phyloP scores from a whole-genome alignment of 768 basidiomycete genomes.

The Trichaptum fuscoviolaceum region DNA sequence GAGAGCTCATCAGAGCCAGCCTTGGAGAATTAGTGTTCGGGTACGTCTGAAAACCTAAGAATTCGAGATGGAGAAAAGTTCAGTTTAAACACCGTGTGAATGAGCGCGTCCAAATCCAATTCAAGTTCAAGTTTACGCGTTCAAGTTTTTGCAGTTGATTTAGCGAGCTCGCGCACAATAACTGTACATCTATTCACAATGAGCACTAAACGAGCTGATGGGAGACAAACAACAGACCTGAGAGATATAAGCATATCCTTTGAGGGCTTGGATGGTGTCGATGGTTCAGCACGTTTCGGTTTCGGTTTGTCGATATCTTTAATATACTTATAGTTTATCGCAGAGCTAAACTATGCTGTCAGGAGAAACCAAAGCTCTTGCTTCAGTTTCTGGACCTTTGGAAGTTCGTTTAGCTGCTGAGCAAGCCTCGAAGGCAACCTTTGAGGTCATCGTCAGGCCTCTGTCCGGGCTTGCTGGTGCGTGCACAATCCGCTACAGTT shows the following conservation, averaged over 20 bases:
- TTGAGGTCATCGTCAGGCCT: slow-evolving; percentile 72
- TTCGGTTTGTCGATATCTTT: slow-evolving; percentile 39
- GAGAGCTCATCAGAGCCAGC: too few relatives aligned
- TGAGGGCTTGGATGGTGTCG: slow-evolving; percentile 62
- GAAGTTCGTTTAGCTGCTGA: slow-evolving; percentile 67
- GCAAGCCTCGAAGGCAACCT: slow-evolving; percentile 63
- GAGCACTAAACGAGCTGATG: slow-evolving; percentile 29
- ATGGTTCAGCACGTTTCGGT: slow-evolving; percentile 70
- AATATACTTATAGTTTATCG: slow-evolving; percentile 8
- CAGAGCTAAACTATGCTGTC: slow-evolving; percentile 10
- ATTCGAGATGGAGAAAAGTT: too few relatives aligned
- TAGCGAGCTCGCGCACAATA: neutral
- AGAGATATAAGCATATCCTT: slow-evolving; percentile 42
- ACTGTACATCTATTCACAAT: slow-evolving; percentile 3
- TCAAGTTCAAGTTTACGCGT: too few relatives aligned
- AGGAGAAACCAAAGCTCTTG: slow-evolving; percentile 45
- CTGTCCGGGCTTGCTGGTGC: slow-evolving; percentile 55
- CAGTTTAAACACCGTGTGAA: too few relatives aligned
- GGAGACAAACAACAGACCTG: slow-evolving; percentile 28
- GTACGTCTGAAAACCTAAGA: too few relatives aligned
- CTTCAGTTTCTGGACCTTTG: slow-evolving; percentile 78
- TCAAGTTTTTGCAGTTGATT: too few relatives aligned
- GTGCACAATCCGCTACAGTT: slow-evolving; percentile 4
- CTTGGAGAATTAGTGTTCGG: too few relatives aligned
- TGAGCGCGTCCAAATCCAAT: too few relatives aligned